Evolutionary conservation across 2,329 filamentous ascomycete species (phyloP), one percentile per base, ranked within the genome.

Genomic region (Pestalotiopsis sp.): DNA sequence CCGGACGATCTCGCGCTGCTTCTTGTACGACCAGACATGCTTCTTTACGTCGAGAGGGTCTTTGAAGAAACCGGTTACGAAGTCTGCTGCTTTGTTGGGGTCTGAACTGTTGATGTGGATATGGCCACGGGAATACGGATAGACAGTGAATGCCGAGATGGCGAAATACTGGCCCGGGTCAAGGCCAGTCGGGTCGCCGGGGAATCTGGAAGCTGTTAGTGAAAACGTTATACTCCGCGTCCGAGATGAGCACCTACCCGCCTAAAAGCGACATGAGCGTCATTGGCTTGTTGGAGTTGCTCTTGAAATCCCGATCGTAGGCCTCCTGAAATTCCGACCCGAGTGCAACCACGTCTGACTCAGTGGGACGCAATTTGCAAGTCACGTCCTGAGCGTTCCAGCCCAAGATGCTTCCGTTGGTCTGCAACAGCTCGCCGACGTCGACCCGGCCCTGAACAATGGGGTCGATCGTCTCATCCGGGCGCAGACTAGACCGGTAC

Each of bases 1-100:
- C 2, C 88, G 84, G 17, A 82, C 79, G 65, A 90, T 84, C 75
- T 90, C 88, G 4, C 89, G 86, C 31, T 84, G 82, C 72, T 85
- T 85, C 76, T 91, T 91, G 81, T 91, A 90, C 14, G 88, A 72
- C 13, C 86, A 83, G 72, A 84, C 87, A 73, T 85, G 84, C 27
- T 89, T 57, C 72, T 91, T 89, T 14, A 87, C 70, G 13, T 78
- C 73, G 14, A 13, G 9, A 31, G 31, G 25, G 65, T 90, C 83
- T 3, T 77, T 82, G 40, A 91, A 80, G 75, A 84, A 89, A 9
- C 87, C 88, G 0, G 84, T 80, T 61, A 88, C 83, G 66, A 91
- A 89, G 67, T 89, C 84, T 9, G 84, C 78, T 0, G 80, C 75
- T 20, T 84, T 81, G 9, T 79, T 72, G 2, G 81, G 69, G 0